Evolutionary conservation across 257 asterid genomes (phyloP), one percentile per base, ranked within the genome.

Genomic region (Echium plantagineum): DNA sequence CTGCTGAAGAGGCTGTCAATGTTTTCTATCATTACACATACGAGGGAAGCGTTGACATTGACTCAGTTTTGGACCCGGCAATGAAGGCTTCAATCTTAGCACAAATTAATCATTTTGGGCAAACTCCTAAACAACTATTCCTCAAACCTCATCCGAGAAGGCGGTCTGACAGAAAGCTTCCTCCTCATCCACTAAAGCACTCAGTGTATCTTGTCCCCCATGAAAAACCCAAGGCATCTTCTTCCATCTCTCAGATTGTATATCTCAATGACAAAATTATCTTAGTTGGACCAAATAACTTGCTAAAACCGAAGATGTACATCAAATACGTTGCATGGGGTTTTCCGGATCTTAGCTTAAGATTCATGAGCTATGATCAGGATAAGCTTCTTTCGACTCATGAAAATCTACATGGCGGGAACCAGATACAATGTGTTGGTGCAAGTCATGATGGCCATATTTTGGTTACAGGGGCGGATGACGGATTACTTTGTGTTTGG

Each of bases 1-100:
- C 93, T 64, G 99, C 99, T 20, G 99, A 93, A 70, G 96, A 81
- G 80, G 99, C 96, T 57, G 94, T 86, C 59, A 93, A 93, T 69
- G 99, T 93, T 65, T 93, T 93, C 87, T 93, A 89, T 76, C 99
- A 93, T 80, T 93, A 93, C 66, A 93, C 99, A 49, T 93, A 93
- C 17, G 99, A 93, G 73, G 97, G 99, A 76, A 93, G 94, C 71
- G 99, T 93, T 48, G 97, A 93, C 72, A 93, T 93, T 26, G 99
- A 93, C 84, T 83, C 99, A 2, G 94, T 93, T 10, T 64, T 89
- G 5, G 99, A 93, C 79, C 99, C 99, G 18, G 91, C 99, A 22
- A 81, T 93, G 97, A 93, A 93, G 75, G 99, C 99, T 57, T 93
- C 99, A 21, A 93, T 93, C 76, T 80, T 93, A 59, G 99, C 99